Evolutionary conservation across 495 filamentous ascomycete genomes (phyloP).

Genomic region (Trichoderma gamsii): DNA sequence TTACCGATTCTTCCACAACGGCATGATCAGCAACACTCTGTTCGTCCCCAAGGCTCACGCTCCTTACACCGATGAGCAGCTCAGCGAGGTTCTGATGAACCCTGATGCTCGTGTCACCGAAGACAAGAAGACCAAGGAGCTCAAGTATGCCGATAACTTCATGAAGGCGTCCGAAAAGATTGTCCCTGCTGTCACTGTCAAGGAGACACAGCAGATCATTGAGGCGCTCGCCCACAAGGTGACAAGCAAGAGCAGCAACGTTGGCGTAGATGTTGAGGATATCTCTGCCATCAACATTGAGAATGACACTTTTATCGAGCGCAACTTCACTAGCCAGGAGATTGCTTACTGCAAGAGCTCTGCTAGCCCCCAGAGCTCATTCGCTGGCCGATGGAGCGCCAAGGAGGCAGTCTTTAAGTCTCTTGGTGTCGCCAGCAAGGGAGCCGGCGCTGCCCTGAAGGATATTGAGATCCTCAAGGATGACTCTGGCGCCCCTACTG

Average conservation of each 20-base stretch:
- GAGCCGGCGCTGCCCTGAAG: constrained; percentile 81
- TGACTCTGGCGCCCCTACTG: constrained; percentile 67
- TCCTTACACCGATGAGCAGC: constrained; percentile 83
- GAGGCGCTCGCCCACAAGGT: constrained; percentile 71
- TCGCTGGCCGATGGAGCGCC: constrained; percentile 90
- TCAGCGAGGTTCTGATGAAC: constrained; percentile 84
- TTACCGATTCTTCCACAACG: constrained; percentile 96
- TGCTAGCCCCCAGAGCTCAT: constrained; percentile 66
- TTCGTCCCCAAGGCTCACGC: constrained; percentile 91
- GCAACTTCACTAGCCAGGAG: constrained; percentile 85
- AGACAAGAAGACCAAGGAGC: constrained; percentile 75
- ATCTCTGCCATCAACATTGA: constrained; percentile 79
- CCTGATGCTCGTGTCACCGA: constrained; percentile 79
- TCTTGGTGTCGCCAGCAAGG: constrained; percentile 78
- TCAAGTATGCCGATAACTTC: constrained; percentile 63
- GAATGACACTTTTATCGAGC: constrained; percentile 88
- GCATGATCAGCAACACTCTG: constrained; percentile 91
- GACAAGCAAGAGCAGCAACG: constrained; percentile 63
- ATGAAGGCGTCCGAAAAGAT: constrained; percentile 49
- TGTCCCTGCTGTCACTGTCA: constrained; percentile 29
- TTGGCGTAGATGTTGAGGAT: constrained; percentile 89
- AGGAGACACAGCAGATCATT: constrained; percentile 67
- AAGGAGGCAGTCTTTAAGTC: constrained; percentile 99
- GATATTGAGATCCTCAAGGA: constrained; percentile 89
- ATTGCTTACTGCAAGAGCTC: constrained; percentile 79